Evolutionary conservation across 75 land plant species (phyloP).

Genomic region (Picea glauca): DNA sequence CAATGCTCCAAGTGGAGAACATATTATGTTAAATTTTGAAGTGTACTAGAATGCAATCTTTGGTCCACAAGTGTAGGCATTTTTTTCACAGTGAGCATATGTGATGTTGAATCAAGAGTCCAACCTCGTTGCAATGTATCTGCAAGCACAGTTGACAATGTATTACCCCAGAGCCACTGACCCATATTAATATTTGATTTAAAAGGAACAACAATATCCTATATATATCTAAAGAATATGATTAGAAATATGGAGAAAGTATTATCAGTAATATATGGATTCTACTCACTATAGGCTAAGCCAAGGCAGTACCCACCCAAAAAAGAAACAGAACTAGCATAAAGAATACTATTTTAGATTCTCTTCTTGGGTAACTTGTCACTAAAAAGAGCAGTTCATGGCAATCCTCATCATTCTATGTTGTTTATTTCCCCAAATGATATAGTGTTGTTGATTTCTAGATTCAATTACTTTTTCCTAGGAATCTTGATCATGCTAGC

Average conservation of each 20-base stretch:
- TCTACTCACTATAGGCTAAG: too few species aligned
- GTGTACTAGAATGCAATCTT: slow-evolving; percentile 74
- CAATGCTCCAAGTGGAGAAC: slow-evolving; percentile 94
- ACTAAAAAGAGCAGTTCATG: background rate
- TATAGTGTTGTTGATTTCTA: background rate
- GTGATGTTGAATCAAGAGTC: slow-evolving; percentile 59
- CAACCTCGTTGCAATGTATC: slow-evolving; percentile 76
- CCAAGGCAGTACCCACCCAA: too few species aligned
- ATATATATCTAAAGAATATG: too few species aligned
- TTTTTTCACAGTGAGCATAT: slow-evolving; percentile 79
- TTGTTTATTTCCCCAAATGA: background rate
- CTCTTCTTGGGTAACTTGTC: background rate
- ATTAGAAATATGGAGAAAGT: too few species aligned
- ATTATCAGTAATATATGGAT: too few species aligned
- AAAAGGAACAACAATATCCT: too few species aligned
- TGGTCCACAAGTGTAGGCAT: slow-evolving; percentile 49
- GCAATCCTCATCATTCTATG: background rate
- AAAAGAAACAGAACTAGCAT: too few species aligned
- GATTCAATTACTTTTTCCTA: background rate
- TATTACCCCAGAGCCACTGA: background rate
- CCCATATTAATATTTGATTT: too few species aligned
- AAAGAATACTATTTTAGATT: background rate
- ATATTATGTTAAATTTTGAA: slow-evolving; percentile 90
- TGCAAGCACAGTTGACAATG: slow-evolving; percentile 21
- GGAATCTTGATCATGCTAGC: background rate